These are phyloP conservation scores for Cetraspora pellucida DNA, from an alignment of 192 early-diverging fungal species.

Conservation along the genomic window DNA sequence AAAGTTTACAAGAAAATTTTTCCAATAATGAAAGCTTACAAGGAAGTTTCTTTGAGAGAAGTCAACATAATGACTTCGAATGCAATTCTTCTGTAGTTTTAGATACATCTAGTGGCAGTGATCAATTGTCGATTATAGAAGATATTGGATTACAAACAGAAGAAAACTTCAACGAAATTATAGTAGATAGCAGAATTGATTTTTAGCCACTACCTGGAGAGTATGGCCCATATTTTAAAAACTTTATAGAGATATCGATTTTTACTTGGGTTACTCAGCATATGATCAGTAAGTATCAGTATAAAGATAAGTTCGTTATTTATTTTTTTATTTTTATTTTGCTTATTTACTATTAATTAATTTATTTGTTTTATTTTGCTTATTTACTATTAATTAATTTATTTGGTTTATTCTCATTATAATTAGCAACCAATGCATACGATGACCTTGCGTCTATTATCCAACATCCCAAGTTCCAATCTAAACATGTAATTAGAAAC, in stretches of 20 bases:
- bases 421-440: neutral
- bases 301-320: too few relatives aligned
- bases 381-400: too few relatives aligned
- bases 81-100: too few relatives aligned
- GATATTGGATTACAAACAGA: neutral
- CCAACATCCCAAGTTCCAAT: neutral
- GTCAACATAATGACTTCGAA: too few relatives aligned
- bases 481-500: neutral
- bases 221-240: slow-evolving; percentile 5
- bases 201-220: neutral
- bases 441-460: neutral
- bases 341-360: too few relatives aligned
- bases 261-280: slow-evolving; percentile 11
- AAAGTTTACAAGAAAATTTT: too few relatives aligned
- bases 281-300: slow-evolving; percentile 21
- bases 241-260: neutral
- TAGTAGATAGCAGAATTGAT: neutral
- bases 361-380: too few relatives aligned
- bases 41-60: too few relatives aligned
- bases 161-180: neutral
- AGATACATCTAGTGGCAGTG: too few relatives aligned
- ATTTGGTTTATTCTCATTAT: neutral
- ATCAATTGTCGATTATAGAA: too few relatives aligned
- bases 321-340: too few relatives aligned
- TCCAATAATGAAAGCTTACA: too few relatives aligned